Base-by-base conservation (phyloP, 1,139 yeast genomes). In the Geotrichum candidum region DNA sequence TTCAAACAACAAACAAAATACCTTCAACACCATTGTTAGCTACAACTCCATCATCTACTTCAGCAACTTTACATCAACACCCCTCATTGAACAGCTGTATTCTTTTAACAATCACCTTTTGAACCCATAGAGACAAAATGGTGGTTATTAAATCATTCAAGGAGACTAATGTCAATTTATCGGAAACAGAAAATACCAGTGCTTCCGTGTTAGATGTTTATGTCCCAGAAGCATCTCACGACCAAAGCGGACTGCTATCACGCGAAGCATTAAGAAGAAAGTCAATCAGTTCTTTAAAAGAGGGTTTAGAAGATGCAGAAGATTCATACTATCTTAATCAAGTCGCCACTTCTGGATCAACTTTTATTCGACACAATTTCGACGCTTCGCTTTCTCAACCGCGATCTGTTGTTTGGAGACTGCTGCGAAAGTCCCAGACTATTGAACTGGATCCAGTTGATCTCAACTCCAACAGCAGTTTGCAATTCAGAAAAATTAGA, bases 381-480 rank as follows among this genome's bases (percentile, higher is more conserved):
- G 57, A n/a, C 22, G 33, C 25, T 25, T 38, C 25, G n/a, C 48
- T 41, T 7, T 46, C 35, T 23, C 61, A 51, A 18, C 65, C 68
- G 1, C 54, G 58, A 22, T 64, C 68, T 9, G 59, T 70, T 51
- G 56, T 62, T n/a, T 70, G 71, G 70, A 62, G 69, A 18, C 60
- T 69, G 1, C 56, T 69, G 29, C 61, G 58, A 33, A 62, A 65
- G 22, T 53, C 65, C n/a, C 64, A 57, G 2, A 64, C 66, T 13
- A 57, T 70, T 22, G 71, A 69, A 59, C 62, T 70, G 27, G 67
- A 66, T 38, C 68, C 65, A 2, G 62, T 68, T 15, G 72, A 70
- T 61, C 55, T 63, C 22, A 60, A 60, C 23, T 51, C 68, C 1
- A 54, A 54, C 6, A 51, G 58, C 23, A 51, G 56, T 31, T 38